Percentiles rank a stretch among this genome's conserved stretches.
These are phyloP conservation scores for Chaetomium globosum DNA, from an alignment of 2,329 filamentous ascomycete genomes.

Conservation along the genomic window DNA sequence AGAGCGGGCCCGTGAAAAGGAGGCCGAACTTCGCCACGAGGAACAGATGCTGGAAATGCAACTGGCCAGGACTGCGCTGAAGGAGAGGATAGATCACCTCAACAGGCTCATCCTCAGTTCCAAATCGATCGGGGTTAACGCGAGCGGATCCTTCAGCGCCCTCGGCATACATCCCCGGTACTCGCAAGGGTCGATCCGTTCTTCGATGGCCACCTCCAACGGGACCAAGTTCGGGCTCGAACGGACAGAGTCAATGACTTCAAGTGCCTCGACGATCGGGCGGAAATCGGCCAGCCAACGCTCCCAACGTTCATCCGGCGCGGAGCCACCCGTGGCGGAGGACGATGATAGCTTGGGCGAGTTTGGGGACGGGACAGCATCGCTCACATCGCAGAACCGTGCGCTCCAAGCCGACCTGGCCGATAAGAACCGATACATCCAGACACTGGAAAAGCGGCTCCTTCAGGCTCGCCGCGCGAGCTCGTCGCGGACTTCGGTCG, in stretches of 20 bases:
- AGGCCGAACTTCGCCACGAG: constrained; percentile 84
- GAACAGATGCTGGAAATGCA: constrained; percentile 99
- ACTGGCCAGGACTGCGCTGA: constrained; percentile 88
- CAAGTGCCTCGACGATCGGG: constrained; percentile 62
- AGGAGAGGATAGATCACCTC: constrained; percentile 95
- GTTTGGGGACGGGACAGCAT: constrained; percentile 83
- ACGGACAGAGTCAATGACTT: constrained; percentile 68
- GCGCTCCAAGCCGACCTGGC: constrained; percentile 91
- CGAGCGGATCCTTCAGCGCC: constrained; percentile 69
- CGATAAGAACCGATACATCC: constrained; percentile 97
- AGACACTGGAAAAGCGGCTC: constrained; percentile 87
- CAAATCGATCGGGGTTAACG: constrained; percentile 92
- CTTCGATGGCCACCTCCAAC: constrained; percentile 68
- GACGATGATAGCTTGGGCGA: constrained; percentile 76
- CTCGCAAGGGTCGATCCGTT: constrained; percentile 65
- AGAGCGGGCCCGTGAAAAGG: constrained; percentile 72
- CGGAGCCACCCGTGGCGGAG: constrained; percentile 48
- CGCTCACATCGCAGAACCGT: constrained; percentile 78
- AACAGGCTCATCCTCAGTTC: constrained; percentile 94
- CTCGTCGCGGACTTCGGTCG: constrained; percentile 81
- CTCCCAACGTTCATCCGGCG: constrained; percentile 43
- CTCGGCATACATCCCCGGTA: constrained; percentile 66
- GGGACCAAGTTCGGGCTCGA: constrained; percentile 57
- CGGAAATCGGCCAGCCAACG: constrained; percentile 54
- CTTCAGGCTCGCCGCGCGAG: constrained; percentile 88